Conservation (phyloP, 2,329 filamentous ascomycete genomes). For the Didymella sp. region DNA sequence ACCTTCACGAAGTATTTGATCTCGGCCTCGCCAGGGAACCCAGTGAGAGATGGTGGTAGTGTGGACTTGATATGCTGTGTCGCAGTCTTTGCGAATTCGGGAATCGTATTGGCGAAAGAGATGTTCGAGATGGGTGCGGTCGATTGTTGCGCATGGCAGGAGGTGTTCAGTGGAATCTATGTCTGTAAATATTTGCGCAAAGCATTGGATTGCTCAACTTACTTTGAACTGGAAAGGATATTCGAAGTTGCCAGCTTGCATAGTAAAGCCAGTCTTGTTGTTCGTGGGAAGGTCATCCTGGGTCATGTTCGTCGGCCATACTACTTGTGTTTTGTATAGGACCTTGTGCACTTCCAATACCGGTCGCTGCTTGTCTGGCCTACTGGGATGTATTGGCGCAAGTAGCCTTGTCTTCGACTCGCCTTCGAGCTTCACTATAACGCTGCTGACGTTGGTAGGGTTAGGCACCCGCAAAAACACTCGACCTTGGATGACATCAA, state of each 20-base stretch:
- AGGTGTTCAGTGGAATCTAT: constrained; percentile 72
- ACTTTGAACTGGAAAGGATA: constrained; percentile 83
- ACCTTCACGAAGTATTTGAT: constrained; percentile 95
- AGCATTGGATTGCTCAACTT: constrained; percentile 41
- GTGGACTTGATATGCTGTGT: constrained; percentile 79
- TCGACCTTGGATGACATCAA: constrained; percentile 72
- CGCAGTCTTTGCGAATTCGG: constrained; percentile 56
- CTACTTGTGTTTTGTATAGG: constrained; percentile 73
- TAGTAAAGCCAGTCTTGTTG: constrained; percentile 60
- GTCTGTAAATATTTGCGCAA: neutral
- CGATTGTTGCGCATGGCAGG: constrained; percentile 56
- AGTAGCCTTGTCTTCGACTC: constrained; percentile 73
- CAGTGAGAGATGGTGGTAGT: constrained; percentile 86
- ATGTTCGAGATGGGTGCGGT: constrained; percentile 52
- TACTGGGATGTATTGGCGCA: constrained; percentile 54
- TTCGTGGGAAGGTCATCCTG: constrained; percentile 49
- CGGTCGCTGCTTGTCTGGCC: constrained; percentile 53
- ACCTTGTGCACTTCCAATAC: constrained; percentile 66
- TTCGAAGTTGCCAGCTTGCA: constrained; percentile 73
- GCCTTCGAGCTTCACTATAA: constrained; percentile 84
- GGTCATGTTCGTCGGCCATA: constrained; percentile 68
- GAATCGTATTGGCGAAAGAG: constrained; percentile 51
- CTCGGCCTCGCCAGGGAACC: constrained; percentile 85
- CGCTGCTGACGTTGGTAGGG: constrained; percentile 57
- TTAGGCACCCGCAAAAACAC: constrained; percentile 55